Evolutionary conservation across 192 early-diverging fungal genomes (phyloP).

Genomic region (Anaeromyces robustus): DNA sequence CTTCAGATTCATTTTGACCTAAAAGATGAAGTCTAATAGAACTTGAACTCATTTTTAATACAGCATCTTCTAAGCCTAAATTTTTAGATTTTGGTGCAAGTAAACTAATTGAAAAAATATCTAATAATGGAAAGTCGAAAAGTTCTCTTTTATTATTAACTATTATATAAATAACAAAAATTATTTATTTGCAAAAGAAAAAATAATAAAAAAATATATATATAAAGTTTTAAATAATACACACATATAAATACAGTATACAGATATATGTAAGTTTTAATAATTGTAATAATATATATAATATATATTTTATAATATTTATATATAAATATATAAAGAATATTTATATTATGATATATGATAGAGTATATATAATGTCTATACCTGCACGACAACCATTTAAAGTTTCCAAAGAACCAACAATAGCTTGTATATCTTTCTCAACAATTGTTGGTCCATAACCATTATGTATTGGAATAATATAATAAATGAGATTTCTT

Average conservation of each 20-base stretch:
- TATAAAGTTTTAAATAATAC: background rate
- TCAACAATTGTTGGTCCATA: constrained; percentile 75
- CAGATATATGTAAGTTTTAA: no score
- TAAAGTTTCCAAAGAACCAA: constrained; percentile 69
- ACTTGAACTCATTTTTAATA: constrained; percentile 64
- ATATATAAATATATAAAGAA: background rate
- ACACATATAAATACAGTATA: no score
- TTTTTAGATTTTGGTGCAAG: constrained; percentile 17
- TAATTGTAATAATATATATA: no score
- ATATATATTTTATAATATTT: no score
- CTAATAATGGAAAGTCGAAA: constrained; percentile 28
- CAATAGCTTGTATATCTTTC: constrained; percentile 54
- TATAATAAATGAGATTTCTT: constrained; percentile 24
- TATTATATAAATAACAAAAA: no score
- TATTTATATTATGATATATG: background rate
- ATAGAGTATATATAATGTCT: no score
- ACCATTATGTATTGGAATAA: constrained; percentile 60
- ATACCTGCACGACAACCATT: constrained; percentile 55
- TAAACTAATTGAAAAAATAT: constrained; percentile 56
- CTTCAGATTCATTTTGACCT: background rate
- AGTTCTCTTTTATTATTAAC: constrained; percentile 64
- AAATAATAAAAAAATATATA: background rate
- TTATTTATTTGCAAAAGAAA: no score
- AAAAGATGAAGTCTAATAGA: constrained; percentile 47
- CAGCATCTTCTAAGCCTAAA: constrained; percentile 22